phyloP scores from a whole-genome alignment of 179 eudicot genomes.

The Vitellaria paradoxa region DNA sequence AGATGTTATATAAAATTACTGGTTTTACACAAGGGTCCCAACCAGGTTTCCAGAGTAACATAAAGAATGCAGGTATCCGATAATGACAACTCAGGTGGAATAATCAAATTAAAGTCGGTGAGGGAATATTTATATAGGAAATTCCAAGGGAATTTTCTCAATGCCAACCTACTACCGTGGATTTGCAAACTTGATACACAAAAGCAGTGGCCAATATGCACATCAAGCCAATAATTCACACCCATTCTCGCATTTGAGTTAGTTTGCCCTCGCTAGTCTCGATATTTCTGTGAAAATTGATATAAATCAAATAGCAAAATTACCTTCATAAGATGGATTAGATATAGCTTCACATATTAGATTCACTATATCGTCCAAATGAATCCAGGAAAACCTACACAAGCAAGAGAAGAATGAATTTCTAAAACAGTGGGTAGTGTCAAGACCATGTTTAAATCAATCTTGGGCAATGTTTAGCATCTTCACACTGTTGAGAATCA shows the following conservation, averaged over 20 bases:
- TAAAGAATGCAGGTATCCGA: not conserved
- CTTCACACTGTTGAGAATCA: not conserved
- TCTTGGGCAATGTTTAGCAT: not conserved
- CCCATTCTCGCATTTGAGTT: not conserved
- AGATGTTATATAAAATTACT: not conserved
- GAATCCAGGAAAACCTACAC: slow-evolving; percentile 98
- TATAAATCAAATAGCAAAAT: not conserved
- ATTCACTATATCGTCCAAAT: slow-evolving; percentile 87
- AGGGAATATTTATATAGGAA: not conserved
- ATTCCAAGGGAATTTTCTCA: not conserved
- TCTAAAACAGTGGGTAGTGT: not conserved
- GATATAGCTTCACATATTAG: slow-evolving; percentile 78
- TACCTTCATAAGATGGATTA: slow-evolving; percentile 86
- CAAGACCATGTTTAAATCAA: not conserved
- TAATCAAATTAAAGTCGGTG: not conserved
- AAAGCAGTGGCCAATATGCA: slow-evolving; percentile 1
- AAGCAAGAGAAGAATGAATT: slow-evolving; percentile 6
- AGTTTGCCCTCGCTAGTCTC: not conserved
- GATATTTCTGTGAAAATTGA: not conserved
- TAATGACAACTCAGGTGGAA: not conserved
- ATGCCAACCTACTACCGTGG: not conserved
- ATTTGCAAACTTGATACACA: not conserved
- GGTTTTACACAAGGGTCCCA: not conserved
- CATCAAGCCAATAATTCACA: not conserved
- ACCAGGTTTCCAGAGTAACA: not conserved